These are phyloP conservation scores for Cyanidioschyzon merolae DNA, from an alignment of 23 red algal genomes.

Conservation along the genomic window DNA sequence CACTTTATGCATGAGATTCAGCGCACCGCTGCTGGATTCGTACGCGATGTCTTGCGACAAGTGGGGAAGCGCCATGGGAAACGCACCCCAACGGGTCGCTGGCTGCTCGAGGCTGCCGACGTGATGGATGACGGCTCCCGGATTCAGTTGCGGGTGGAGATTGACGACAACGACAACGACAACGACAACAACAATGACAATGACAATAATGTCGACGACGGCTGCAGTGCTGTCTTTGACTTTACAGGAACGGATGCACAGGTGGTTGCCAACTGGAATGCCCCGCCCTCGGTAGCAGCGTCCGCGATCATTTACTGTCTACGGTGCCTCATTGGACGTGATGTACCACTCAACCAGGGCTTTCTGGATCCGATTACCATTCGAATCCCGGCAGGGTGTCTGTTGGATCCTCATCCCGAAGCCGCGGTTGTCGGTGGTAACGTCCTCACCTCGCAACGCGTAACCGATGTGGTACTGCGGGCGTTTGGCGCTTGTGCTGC, in stretches of 20 bases:
- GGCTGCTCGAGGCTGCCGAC: conserved; percentile 33
- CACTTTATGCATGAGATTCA: conserved; percentile 91
- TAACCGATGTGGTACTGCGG: conserved; percentile 85
- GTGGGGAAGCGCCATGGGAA: conserved; percentile 11
- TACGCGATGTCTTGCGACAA: conserved; percentile 51
- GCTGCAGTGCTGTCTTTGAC: conserved; percentile 70
- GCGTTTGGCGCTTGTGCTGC: conserved; percentile 93
- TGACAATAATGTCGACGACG: conserved; percentile 28
- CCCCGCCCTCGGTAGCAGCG: conserved; percentile 56
- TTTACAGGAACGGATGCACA: conserved; percentile 58
- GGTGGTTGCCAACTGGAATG: conserved; percentile 79
- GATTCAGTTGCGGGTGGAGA: conserved; percentile 47
- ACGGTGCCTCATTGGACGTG: conserved; percentile 75
- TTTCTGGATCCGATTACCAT: conserved; percentile 79
- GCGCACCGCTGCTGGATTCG: conserved; percentile 39
- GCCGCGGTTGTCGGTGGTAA: conserved; percentile 94
- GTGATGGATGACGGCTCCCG: conserved; percentile 82
- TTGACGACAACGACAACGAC: conserved; percentile 31
- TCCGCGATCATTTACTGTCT: conserved; percentile 93
- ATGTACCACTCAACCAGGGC: conserved; percentile 93
- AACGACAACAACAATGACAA: too few relatives aligned
- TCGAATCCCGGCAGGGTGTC: conserved; percentile 39
- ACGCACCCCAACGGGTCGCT: background rate
- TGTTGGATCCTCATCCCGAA: conserved; percentile 42
- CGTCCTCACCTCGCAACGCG: conserved; percentile 89